phyloP scores from a whole-genome alignment of 331 rosid species.

The Quercus phellos region DNA sequence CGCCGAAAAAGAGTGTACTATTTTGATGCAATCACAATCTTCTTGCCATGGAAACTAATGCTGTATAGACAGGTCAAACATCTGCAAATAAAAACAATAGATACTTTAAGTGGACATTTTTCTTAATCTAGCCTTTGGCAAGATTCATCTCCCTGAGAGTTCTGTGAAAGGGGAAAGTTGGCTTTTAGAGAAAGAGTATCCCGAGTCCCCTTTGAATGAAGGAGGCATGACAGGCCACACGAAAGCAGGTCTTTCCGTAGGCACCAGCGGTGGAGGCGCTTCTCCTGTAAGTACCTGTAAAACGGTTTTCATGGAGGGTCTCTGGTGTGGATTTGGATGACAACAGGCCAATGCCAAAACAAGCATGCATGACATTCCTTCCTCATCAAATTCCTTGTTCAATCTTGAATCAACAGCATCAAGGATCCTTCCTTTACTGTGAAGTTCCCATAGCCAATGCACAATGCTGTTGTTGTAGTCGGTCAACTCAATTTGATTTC shows the following conservation, averaged over 20 bases:
- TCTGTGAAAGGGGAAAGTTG: slow-evolving; percentile 36
- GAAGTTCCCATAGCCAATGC: slow-evolving; percentile 64
- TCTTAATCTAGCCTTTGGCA: background rate
- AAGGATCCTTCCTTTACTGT: slow-evolving; percentile 38
- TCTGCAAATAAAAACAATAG: no score
- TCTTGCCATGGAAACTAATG: no score
- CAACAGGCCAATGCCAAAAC: slow-evolving; percentile 57
- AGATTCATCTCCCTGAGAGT: slow-evolving; percentile 43
- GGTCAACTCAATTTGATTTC: slow-evolving; percentile 28
- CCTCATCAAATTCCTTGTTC: slow-evolving; percentile 15
- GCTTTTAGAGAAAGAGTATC: slow-evolving; percentile 11
- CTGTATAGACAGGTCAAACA: no score
- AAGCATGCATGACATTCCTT: slow-evolving; percentile 28
- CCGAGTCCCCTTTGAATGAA: slow-evolving; percentile 25
- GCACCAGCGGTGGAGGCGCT: slow-evolving; percentile 41
- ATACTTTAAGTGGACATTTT: no score
- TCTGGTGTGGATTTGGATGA: slow-evolving; percentile 59
- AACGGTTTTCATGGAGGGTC: slow-evolving; percentile 61
- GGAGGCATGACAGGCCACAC: slow-evolving; percentile 74
- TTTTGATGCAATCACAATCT: no score
- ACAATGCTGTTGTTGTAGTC: slow-evolving; percentile 50
- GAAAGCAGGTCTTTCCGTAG: slow-evolving; percentile 53
- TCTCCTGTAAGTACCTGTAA: slow-evolving; percentile 58
- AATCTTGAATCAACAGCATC: slow-evolving; percentile 42
- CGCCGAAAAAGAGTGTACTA: no score